Evolutionary conservation across 2,329 filamentous ascomycete genomes (phyloP), one percentile per base, ranked within the genome.

Genomic region (Penicillium sp.): DNA sequence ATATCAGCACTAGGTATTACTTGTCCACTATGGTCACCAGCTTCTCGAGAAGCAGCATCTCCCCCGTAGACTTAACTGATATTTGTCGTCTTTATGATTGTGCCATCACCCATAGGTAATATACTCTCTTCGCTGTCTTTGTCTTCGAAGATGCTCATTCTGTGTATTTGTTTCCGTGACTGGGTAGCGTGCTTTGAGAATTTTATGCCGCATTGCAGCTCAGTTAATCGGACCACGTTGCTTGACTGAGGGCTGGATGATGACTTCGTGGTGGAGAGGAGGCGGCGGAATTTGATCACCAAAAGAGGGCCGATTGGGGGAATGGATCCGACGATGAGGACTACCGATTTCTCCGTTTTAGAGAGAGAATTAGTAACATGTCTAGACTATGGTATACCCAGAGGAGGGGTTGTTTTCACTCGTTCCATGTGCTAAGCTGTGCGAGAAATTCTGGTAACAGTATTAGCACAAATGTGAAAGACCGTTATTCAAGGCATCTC

Each of bases 281-380:
- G n/a, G 10, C 51, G 41, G 14, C 51, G 58, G 37, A 61, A 58
- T 12, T 61, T 12, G 3, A 55, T 41, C 31, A 61, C 52, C 22
- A 63, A 41, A 2, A 63, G 55, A 1, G 61, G 61, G 3, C 61
- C 51, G 11, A 60, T 63, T 34, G 67, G 63, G 10, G 66, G 63
- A 28, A 69, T 65, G 49, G 60, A 70, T 15, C 63, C 61, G 11
- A 67, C 66, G 35, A 70, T 69, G 5, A 69, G 63, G 1, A 69
- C 65, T 12, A 69, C 60, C 67, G 66, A 69, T 64, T 68, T 67
- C 54, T 69, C 68, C 8, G 65, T 65, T 48, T 60, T 64, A 22
- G 11, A 31, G 2, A 10, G 39, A 22, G n/a, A n/a, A 42, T 22
- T 42, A 17, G 37, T 38, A 42, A n/a, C n/a, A n/a, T n/a, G n/a